Conservation (phyloP, 148 eudicot species). For the Vaccinium darrowii region DNA sequence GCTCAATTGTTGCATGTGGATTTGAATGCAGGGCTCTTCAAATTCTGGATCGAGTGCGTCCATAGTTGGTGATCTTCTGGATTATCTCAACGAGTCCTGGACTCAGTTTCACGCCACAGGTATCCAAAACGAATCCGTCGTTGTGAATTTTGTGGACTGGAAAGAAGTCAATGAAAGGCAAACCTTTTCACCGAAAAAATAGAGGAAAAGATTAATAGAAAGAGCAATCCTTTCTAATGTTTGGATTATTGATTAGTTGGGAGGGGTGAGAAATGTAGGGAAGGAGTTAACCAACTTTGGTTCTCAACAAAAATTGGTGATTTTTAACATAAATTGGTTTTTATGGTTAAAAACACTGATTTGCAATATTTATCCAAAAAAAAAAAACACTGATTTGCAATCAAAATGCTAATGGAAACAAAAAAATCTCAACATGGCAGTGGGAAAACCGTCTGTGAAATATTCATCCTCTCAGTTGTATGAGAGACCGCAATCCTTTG, state of each 20-base stretch:
- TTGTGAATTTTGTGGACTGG: neutral
- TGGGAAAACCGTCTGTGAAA: neutral
- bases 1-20: neutral
- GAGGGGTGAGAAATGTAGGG: no score
- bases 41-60: slow-evolving; percentile 47
- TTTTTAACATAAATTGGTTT: no score
- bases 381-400: neutral
- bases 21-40: slow-evolving; percentile 29
- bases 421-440: neutral
- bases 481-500: neutral
- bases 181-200: neutral
- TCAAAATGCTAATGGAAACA: neutral
- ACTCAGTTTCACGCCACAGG: slow-evolving; percentile 99
- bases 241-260: no score
- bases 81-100: slow-evolving; percentile 97
- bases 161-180: neutral
- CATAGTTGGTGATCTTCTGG: slow-evolving; percentile 78
- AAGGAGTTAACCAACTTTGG: no score
- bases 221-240: no score
- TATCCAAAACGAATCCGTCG: slow-evolving; percentile 17
- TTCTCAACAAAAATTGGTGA: no score
- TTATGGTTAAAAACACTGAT: no score
- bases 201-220: no score
- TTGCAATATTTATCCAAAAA: no score
- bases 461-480: neutral